Base-by-base conservation (phyloP, 805 yeast species). In the Sporopachydermia quercuum region DNA sequence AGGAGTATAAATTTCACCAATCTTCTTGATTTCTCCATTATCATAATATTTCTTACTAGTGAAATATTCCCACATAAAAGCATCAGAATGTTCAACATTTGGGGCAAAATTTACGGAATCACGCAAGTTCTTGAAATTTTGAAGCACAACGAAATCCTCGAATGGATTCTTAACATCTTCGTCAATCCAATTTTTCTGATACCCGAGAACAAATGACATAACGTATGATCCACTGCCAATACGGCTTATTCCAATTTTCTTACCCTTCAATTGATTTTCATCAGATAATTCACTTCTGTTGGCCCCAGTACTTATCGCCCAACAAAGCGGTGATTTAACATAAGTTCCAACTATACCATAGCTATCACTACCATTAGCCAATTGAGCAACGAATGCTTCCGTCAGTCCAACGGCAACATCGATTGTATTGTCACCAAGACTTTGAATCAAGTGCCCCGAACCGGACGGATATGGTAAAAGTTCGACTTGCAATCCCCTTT, bases 11-110 rank as follows among this genome's bases (percentile, higher is more conserved):
- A 86, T 85, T 47, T 81, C 83, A 13, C 94, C 96, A 44, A 86
- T 76, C 48, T 71, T 65, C 59, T 80, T 83, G 59, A 87, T 77
- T 50, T 85, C 96, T 15, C 73, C 70, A 41, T 61, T 68, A 51
- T 83, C 95, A 56, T 81, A 84, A 61, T 82, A 86, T 54, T 73
- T 74, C 54, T 86, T 86, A 23, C 87, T 75, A 1, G 96, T 86
- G 63, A 86, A 86, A 58, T 81, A 71, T 53, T 86, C 96, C 96
- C 96, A 86, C 94, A 87, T 81, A 58, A 86, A 86, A 2, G 89
- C 93, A 53, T 86, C 96, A 27, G 78, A 66, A 15, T 65, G 54
- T 19, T 56, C 57, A 16, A 68, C 64, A 3, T 55, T 62, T 8
- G 57, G 65, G 43, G 58, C 60, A 47, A 61, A 59, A 58, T 84